These are phyloP conservation scores for Esteya vermicola DNA, from an alignment of 2,329 filamentous ascomycete species.

Conservation along the genomic window DNA sequence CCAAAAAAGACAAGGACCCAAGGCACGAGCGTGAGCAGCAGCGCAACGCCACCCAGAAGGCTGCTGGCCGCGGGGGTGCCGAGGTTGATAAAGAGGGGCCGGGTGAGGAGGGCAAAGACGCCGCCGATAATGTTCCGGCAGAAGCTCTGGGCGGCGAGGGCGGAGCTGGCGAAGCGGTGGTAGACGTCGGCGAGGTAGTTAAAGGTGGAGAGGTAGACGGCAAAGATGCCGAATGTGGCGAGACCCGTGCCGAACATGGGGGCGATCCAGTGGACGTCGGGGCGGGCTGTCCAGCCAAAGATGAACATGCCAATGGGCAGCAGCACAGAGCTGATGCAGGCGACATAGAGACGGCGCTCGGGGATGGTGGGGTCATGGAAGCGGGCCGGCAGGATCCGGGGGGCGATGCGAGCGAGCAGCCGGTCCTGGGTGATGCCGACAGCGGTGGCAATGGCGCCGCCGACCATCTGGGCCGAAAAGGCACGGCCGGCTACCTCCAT, in stretches of 20 bases:
- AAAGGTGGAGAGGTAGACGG: constrained; percentile 76
- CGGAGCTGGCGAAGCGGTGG: constrained; percentile 70
- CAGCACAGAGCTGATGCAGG: constrained; percentile 60
- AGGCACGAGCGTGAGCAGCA: constrained; percentile 61
- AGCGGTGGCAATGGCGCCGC: constrained; percentile 48
- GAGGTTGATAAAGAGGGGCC: constrained; percentile 57
- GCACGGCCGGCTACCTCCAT: constrained; percentile 54
- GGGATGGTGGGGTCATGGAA: constrained; percentile 40
- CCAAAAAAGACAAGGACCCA: constrained; percentile 77
- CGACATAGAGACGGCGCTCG: constrained; percentile 71
- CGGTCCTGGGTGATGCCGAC: constrained; percentile 61
- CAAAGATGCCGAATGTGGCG: constrained; percentile 75
- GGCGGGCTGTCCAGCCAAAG: constrained; percentile 58
- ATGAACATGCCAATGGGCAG: constrained; percentile 71
- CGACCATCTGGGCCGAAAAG: constrained; percentile 60
- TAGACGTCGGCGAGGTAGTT: constrained; percentile 89
- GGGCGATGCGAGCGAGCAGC: constrained; percentile 32
- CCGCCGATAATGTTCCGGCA: constrained; percentile 76
- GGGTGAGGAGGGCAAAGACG: constrained; percentile 64
- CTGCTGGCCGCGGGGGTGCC: constrained; percentile 59
- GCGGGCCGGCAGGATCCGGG: constrained; percentile 25
- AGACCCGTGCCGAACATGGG: constrained; percentile 57
- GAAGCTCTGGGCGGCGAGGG: constrained; percentile 73
- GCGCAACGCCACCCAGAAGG: constrained; percentile 60
- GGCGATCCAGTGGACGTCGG: constrained; percentile 54